These are phyloP conservation scores for Penicillium turbatum DNA, from an alignment of 495 filamentous ascomycete genomes.

Conservation along the genomic window DNA sequence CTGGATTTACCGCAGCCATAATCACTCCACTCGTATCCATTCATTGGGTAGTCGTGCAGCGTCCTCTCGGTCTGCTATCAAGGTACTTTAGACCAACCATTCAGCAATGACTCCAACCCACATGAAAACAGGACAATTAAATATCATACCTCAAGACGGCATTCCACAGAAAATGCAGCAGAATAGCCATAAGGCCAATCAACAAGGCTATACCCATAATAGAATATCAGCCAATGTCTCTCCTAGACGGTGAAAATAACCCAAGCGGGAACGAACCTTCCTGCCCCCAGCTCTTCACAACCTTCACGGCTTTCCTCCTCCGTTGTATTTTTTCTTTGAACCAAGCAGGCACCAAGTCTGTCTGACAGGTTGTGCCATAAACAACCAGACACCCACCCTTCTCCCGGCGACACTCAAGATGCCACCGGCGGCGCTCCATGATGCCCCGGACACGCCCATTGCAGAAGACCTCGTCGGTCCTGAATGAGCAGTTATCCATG, in stretches of 20 bases:
- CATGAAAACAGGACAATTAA: not conserved
- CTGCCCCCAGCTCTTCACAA: constrained; percentile 10
- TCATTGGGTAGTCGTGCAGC: not conserved
- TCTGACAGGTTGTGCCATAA: constrained; percentile 34
- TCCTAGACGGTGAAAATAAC: not conserved
- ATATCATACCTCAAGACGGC: not conserved
- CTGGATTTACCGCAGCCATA: not conserved
- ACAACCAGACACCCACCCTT: constrained; percentile 36
- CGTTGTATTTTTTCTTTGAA: constrained; percentile 19
- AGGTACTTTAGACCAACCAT: not conserved
- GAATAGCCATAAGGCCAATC: not conserved
- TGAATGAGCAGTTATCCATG: constrained; percentile 46
- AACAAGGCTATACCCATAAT: not conserved
- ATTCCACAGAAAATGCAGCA: constrained; percentile 2
- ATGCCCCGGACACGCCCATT: constrained; percentile 37
- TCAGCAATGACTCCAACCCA: not conserved
- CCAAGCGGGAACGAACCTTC: constrained; percentile 27
- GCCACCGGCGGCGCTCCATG: constrained; percentile 41
- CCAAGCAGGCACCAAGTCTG: constrained; percentile 33
- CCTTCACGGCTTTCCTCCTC: constrained; percentile 11
- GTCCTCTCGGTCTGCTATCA: not conserved
- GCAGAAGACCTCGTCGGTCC: constrained; percentile 43
- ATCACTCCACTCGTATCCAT: not conserved
- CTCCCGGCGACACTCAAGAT: constrained; percentile 35
- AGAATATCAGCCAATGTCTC: not conserved